Evolutionary conservation across 768 basidiomycete species (phyloP).

Genomic region (Serendipita vermifera): DNA sequence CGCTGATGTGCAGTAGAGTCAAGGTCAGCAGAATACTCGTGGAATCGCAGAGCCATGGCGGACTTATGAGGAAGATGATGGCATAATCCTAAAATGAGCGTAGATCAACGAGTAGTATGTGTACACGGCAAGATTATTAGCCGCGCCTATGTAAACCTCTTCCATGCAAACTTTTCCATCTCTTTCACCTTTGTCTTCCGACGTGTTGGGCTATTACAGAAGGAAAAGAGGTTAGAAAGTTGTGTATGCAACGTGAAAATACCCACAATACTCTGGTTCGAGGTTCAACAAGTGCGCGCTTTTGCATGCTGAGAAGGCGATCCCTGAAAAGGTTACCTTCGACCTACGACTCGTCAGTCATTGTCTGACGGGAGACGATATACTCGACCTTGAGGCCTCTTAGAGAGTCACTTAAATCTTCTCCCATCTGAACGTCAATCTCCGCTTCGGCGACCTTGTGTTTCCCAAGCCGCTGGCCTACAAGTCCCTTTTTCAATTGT

Average conservation of each 20-base stretch:
- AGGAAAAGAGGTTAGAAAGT: not conserved
- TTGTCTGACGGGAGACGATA: slow-evolving; percentile 10
- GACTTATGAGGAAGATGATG: too few species aligned
- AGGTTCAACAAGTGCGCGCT: slow-evolving; percentile 77
- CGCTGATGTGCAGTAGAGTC: too few species aligned
- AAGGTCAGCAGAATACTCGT: too few species aligned
- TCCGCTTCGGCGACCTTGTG: slow-evolving; percentile 54
- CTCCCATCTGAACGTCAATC: slow-evolving; percentile 80
- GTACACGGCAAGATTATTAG: too few species aligned
- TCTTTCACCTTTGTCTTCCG: slow-evolving; percentile 21
- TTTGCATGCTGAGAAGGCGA: slow-evolving; percentile 75
- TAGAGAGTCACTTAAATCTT: slow-evolving; percentile 76
- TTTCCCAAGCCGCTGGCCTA: slow-evolving; percentile 66
- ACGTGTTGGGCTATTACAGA: slow-evolving; percentile 11
- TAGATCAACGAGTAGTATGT: too few species aligned
- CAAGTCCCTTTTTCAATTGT: slow-evolving; percentile 38
- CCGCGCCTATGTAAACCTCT: slow-evolving; percentile 24
- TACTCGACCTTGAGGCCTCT: slow-evolving; percentile 59
- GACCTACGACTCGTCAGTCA: slow-evolving; percentile 30
- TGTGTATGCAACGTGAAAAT: not conserved
- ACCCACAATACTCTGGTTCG: slow-evolving; percentile 65
- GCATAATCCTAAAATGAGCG: too few species aligned
- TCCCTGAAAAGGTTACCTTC: slow-evolving; percentile 91
- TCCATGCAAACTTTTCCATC: slow-evolving; percentile 28
- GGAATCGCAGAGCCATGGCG: too few species aligned